Conservation (phyloP, 805 yeast genomes). For the Ogataea philodendri region DNA sequence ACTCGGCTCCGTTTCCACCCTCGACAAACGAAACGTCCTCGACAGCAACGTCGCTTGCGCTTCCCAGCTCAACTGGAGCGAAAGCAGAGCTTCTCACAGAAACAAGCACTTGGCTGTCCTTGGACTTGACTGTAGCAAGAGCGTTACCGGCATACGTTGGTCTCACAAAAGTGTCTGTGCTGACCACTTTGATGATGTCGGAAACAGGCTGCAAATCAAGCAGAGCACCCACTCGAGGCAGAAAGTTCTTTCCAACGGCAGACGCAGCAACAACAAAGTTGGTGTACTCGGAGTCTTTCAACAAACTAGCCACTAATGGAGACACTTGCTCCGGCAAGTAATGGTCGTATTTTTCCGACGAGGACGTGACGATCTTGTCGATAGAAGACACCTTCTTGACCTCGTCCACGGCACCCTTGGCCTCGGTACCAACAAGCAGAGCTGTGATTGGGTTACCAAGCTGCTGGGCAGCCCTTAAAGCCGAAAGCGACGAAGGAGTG, state of each 20-base stretch:
- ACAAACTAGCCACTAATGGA: conserved; percentile 55
- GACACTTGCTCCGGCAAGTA: conserved; percentile 78
- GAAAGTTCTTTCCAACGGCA: conserved; percentile 80
- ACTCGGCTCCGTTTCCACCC: conserved; percentile 46
- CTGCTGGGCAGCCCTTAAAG: conserved; percentile 73
- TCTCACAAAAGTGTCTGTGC: conserved; percentile 74
- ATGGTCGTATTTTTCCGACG: conserved; percentile 59
- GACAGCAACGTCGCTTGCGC: conserved; percentile 37
- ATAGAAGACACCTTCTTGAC: conserved; percentile 55
- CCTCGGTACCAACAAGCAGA: conserved; percentile 63
- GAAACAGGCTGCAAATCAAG: conserved; percentile 86
- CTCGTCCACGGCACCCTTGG: conserved; percentile 47
- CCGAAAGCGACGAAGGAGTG: conserved; percentile 66
- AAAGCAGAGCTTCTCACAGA: conserved; percentile 89
- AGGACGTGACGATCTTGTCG: conserved; percentile 55
- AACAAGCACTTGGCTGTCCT: conserved; percentile 61
- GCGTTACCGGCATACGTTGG: conserved; percentile 98
- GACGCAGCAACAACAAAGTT: conserved; percentile 81
- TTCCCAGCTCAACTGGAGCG: conserved; percentile 38
- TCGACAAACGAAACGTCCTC: conserved; percentile 47
- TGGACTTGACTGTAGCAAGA: conserved; percentile 71
- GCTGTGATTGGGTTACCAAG: conserved; percentile 82
- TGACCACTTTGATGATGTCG: conserved; percentile 69
- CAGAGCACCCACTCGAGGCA: conserved; percentile 85
- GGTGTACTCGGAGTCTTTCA: conserved; percentile 47